phyloP scores from a whole-genome alignment of 768 basidiomycete species.

The Calvatia gigantea region DNA sequence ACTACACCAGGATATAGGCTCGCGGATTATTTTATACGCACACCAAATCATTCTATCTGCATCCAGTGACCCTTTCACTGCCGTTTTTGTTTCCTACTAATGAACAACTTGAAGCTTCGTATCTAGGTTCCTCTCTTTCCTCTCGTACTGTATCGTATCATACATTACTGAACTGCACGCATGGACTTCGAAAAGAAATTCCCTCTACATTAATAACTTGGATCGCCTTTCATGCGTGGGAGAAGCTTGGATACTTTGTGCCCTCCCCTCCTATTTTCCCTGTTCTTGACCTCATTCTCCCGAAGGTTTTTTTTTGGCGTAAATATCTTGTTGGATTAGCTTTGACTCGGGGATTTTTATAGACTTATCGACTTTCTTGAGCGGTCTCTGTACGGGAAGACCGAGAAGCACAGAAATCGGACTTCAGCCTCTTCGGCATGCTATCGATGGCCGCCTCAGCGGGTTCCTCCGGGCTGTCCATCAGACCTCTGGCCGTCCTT shows the following conservation, averaged over 20 bases:
- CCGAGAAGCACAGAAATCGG: too few species aligned
- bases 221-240: not conserved
- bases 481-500: too few species aligned
- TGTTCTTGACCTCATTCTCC: too few species aligned
- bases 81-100: not conserved
- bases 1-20: slow-evolving; percentile 1
- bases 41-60: slow-evolving; percentile 12
- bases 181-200: not conserved
- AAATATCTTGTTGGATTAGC: too few species aligned
- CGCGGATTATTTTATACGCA: slow-evolving; percentile 11
- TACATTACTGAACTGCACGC: not conserved
- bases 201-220: not conserved
- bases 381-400: too few species aligned
- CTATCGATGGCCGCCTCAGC: too few species aligned
- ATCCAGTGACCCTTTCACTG: not conserved
- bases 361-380: too few species aligned
- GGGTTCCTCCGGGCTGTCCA: too few species aligned
- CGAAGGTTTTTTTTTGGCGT: too few species aligned
- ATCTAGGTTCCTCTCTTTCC: not conserved
- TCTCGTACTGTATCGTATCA: not conserved
- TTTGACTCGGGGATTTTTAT: too few species aligned
- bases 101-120: not conserved
- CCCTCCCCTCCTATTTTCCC: not conserved
- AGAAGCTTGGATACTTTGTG: not conserved
- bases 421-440: too few species aligned